Conservation (phyloP, 2,329 filamentous ascomycete genomes). For the Amesomyces nigricolor region DNA sequence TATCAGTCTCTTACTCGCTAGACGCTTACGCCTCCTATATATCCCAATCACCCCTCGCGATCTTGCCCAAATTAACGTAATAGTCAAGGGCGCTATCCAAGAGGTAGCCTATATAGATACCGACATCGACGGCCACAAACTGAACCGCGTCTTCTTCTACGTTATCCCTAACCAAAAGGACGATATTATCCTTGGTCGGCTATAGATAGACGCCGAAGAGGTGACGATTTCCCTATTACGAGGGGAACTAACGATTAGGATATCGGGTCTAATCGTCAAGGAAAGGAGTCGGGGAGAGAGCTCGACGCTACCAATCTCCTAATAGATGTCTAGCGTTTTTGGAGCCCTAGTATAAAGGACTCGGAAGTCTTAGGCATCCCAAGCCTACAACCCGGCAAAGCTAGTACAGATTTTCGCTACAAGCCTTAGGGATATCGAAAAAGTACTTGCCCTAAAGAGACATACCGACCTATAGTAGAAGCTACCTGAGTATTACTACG, state of each 20-base stretch:
- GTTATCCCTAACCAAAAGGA: background rate
- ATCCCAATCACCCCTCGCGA: background rate
- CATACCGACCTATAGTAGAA: background rate
- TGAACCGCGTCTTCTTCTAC: background rate
- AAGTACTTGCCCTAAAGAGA: background rate
- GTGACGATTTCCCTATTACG: too few species aligned
- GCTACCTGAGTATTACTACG: background rate
- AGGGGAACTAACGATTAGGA: too few species aligned
- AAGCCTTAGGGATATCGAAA: background rate
- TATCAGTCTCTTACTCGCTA: background rate
- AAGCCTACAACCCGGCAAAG: background rate
- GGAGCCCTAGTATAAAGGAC: background rate
- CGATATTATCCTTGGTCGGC: background rate
- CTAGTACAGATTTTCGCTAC: background rate
- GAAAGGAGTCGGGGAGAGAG: too few species aligned
- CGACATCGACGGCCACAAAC: background rate
- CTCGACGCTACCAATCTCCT: background rate
- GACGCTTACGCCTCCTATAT: background rate
- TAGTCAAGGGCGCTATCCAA: background rate
- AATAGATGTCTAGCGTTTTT: background rate
- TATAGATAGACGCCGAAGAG: too few species aligned
- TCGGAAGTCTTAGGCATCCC: too few species aligned
- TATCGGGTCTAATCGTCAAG: too few species aligned
- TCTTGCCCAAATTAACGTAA: background rate
- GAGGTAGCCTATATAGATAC: background rate